Evolutionary conservation across 441 rosid species (phyloP), one percentile per base, ranked within the genome.

Genomic region (Pelargonium citronellum): DNA sequence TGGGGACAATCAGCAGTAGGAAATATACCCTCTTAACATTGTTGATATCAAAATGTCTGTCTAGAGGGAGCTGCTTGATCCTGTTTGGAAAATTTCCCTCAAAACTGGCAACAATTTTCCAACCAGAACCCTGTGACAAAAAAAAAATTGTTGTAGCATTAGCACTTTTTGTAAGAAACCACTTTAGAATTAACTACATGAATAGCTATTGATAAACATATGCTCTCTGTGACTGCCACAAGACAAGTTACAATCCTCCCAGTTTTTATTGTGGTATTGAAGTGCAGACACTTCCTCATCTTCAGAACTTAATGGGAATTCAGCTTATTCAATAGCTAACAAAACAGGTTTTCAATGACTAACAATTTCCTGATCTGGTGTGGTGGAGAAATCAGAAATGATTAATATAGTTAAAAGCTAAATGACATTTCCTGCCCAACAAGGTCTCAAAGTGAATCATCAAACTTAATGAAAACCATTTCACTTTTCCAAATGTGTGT

Each of bases 31-130:
- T 87, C 83, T 94, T 94, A 75, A 94, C 88, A 80, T 91, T 87
- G 71, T 82, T 85, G 70, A 94, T 74, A 76, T 94, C 97, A 79
- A 94, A 94, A 85, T 94, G 96, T 73, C 89, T 90, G 74, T 94
- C 98, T 76, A 94, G 77, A 47, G 98, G 98, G 22, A 94, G 93
- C 79, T 91, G 89, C 89, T 94, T 94, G 80, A 94, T 86, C 78
- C 96, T 85, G 78, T 77, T 85, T 53, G 98, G 98, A 64, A 93
- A 91, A 78, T 79, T 91, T 24, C 98, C 98, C 81, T 93, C 98
- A 78, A 94, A 94, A 83, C 95, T 91, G 34, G 93, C 91, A 83
- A 94, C 97, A 77, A 91, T 83, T 84, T 91, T 94, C 97, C 97
- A 94, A 75, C 98, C 98, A 83, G 83, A 85, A 70, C 98, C 98